These are phyloP conservation scores for Setaria viridis DNA, from an alignment of 202 grass and related monocot species.

Conservation along the genomic window DNA sequence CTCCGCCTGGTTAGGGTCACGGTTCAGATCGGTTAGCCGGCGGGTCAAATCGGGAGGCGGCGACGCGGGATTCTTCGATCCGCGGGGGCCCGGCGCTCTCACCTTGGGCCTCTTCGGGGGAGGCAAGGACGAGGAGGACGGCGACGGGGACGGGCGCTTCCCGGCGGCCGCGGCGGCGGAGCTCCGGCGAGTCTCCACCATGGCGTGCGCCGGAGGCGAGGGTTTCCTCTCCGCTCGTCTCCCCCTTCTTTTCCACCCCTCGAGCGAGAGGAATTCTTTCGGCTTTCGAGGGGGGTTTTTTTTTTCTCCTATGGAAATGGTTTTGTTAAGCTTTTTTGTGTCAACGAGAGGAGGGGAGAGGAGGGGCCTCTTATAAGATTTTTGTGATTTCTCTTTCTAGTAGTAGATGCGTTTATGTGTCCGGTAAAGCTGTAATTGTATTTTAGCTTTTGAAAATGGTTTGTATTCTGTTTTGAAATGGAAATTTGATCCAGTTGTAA, in stretches of 20 bases:
- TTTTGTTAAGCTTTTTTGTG: constrained; percentile 49
- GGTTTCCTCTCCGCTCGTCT: constrained; percentile 39
- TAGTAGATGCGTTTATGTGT: too few species aligned
- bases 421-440: background rate
- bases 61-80: constrained; percentile 18
- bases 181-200: constrained; percentile 98
- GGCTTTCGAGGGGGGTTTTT: constrained; percentile 20
- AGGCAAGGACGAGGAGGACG: constrained; percentile 59
- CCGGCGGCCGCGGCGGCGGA: constrained; percentile 64
- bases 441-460: rapidly evolving
- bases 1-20: constrained; percentile 51
- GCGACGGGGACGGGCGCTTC: constrained; percentile 59
- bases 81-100: constrained; percentile 41
- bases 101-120: constrained; percentile 86
- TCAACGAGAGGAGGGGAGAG: background rate
- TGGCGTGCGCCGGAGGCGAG: constrained; percentile 49
- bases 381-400: background rate
- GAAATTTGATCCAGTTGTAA: background rate
- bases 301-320: constrained; percentile 20
- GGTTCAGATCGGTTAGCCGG: constrained; percentile 45
- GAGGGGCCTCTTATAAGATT: constrained; percentile 37
- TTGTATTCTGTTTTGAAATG: background rate
- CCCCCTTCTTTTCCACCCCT: constrained; percentile 26
- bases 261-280: constrained; percentile 29
- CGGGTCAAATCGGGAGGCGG: constrained; percentile 32